Base-by-base conservation (phyloP, 768 basidiomycete species). In the Boletus edulis region DNA sequence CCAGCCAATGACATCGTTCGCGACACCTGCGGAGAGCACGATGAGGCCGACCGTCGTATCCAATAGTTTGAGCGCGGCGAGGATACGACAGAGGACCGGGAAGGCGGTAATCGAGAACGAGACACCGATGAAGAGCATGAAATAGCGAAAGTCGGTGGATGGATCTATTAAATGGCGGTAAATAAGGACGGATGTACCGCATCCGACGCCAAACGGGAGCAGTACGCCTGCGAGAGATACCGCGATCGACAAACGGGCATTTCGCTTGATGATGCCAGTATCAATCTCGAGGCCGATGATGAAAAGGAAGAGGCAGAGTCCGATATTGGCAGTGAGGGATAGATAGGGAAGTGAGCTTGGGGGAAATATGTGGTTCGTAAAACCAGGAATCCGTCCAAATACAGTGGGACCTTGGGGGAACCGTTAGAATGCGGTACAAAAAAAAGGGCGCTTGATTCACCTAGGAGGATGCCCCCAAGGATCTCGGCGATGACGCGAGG, bases 401-500 rank as follows among this genome's bases (percentile, higher is more conserved):
- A 78, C 79, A 8, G 85, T 87, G 13, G 79, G 79, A 7, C 69
- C 71, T 43, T 37, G 45, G 18, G n/a, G 0, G 4, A 13, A 18
- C 13, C 5, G 40, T 60, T 10, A 58, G 51, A 35, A 91, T 89
- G 9, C 89, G 85, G 5, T 85, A 88, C 17, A 87, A 67, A 6
- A 6, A 12, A 41, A 91, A 1, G 14, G 14, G 29, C 9, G n/a
- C 3, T 0, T 72, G 73, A 18, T 15, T 22, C 43, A 40, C 94
- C 94, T 12, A 98, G 79, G 20, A 98, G 64, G 59, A 98, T 85
- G 20, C 96, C 96, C 0, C 87, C 92, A 52, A 98, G 82, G 55
- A 97, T 88, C 69, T 98, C 95, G 40, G 94, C 85, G 49, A 97
- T 93, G 56, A 98, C 95, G n/a, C 86, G 79, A 2, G 96, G 96